Conservation (phyloP, 106 monocot species). For the Gastrodia elata region DNA sequence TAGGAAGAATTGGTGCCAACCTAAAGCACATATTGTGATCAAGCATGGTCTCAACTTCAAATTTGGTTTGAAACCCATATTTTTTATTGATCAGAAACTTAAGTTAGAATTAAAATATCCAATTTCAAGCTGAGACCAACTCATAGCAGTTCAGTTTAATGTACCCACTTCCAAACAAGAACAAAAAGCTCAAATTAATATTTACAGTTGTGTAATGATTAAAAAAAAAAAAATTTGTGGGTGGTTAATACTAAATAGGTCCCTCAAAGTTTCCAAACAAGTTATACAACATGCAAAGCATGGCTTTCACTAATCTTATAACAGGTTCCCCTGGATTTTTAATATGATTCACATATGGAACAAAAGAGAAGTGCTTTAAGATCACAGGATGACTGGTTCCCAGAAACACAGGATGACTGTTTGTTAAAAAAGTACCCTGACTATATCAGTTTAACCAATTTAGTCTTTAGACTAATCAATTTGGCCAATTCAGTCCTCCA, state of each 20-base stretch:
- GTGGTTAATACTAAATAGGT: background rate
- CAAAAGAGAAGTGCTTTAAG: background rate
- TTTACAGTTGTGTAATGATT: background rate
- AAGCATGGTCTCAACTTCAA: background rate
- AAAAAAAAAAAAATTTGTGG: background rate
- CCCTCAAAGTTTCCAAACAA: background rate
- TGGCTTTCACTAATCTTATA: background rate
- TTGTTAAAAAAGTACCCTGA: no score
- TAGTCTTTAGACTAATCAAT: no score
- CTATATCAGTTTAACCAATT: no score
- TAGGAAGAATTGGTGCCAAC: background rate
- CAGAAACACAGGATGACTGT: no score
- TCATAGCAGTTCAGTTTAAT: background rate
- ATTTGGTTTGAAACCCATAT: background rate
- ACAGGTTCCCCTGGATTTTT: background rate
- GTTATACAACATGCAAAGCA: background rate
- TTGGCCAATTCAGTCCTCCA: no score
- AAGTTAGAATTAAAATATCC: no score
- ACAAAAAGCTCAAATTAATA: background rate
- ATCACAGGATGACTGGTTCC: background rate
- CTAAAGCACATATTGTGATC: background rate
- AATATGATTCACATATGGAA: background rate
- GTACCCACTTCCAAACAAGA: background rate
- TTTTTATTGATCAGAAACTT: background rate
- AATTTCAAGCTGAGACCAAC: background rate